Evolutionary conservation across 2,329 filamentous ascomycete genomes (phyloP), one percentile per base, ranked within the genome.

Genomic region (Pseudogymnoascus destructans): DNA sequence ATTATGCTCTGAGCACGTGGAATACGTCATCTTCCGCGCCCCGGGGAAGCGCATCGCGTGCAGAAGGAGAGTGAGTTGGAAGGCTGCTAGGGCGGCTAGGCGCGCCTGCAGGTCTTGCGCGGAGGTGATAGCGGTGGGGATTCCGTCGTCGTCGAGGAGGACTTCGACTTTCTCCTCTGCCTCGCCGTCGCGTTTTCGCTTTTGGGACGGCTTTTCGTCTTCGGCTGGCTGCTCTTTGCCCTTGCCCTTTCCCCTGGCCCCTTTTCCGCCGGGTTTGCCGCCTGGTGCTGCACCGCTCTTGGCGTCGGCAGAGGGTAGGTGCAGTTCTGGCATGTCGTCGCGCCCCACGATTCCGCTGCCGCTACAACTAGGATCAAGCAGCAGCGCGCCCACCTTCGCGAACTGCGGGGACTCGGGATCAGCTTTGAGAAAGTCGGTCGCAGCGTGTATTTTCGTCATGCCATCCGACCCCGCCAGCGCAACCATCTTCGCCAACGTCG

Each of bases 361-460:
- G 1, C 91, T 96, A 69, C 93, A 98, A 69, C 89, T 95, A 0
- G 93, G 93, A 68, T 98, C 93, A 1, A 98, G 78, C 0, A 98
- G 77, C 38, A 98, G 75, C 6, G 86, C 86, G 0, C 83, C 81
- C n/a, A 96, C 89, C n/a, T 81, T 74, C 52, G 73, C 72, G 66
- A 85, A 92, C 52, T 79, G 76, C 2, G 75, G 70, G 1, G 80
- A 77, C 1, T 71, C 64, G 0, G 90, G 88, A 60, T 92, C 79
- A 4, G 89, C 78, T 57, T 82, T 84, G 11, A 95, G 72, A 65
- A 97, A 97, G 69, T 98, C 91, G 65, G 89, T 82, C 0, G 84
- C 85, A 0, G 80, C 79, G 52, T 85, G 82, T 23, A 96, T 80
- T 1, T 77, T 77, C 1, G 90, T 87, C 46, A 82, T 73, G 0